Percentiles rank a stretch among this genome's conserved stretches.
These are phyloP conservation scores for Fonsecaea monophora DNA, from an alignment of 2,329 filamentous ascomycete genomes.

Conservation along the genomic window DNA sequence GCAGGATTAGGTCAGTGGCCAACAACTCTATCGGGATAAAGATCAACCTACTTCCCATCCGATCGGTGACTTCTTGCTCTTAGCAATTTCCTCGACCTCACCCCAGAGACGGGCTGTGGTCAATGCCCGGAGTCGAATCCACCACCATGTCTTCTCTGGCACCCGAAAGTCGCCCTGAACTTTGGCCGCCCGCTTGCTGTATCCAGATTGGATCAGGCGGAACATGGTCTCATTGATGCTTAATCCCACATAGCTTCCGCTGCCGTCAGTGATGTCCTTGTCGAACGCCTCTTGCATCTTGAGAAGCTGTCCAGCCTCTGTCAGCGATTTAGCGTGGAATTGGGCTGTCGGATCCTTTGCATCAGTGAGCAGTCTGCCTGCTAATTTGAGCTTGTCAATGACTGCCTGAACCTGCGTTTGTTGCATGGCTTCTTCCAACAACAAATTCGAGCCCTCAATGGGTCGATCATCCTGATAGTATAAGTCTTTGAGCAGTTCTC, in stretches of 20 bases:
- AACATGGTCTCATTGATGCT: slow-evolving; percentile 92
- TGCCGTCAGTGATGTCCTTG: slow-evolving; percentile 72
- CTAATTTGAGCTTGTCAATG: slow-evolving; percentile 86
- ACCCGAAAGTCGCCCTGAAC: slow-evolving; percentile 92
- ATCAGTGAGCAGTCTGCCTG: slow-evolving; percentile 81
- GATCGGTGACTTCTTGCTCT: slow-evolving; percentile 82
- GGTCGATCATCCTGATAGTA: slow-evolving; percentile 97
- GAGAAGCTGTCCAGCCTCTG: slow-evolving; percentile 79
- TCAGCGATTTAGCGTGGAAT: slow-evolving; percentile 75
- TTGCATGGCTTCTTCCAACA: slow-evolving; percentile 80
- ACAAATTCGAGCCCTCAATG: slow-evolving; percentile 84
- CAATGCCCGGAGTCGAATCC: slow-evolving; percentile 82
- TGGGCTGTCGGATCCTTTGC: slow-evolving; percentile 72
- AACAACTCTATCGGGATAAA: slow-evolving; percentile 7
- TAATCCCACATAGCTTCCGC: slow-evolving; percentile 75
- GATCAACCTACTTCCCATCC: slow-evolving; percentile 81
- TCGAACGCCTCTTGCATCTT: slow-evolving; percentile 88
- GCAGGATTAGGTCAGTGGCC: slow-evolving; percentile 23
- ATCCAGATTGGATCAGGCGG: slow-evolving; percentile 80
- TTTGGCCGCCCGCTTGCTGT: slow-evolving; percentile 83
- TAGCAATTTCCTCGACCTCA: slow-evolving; percentile 84
- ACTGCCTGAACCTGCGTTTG: slow-evolving; percentile 73
- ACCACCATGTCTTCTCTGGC: slow-evolving; percentile 87
- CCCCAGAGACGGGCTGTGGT: slow-evolving; percentile 91
- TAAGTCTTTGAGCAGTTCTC: slow-evolving; percentile 85